Base-by-base conservation (phyloP, 140 eudicot genomes). In the Ambrosia hybrid region DNA sequence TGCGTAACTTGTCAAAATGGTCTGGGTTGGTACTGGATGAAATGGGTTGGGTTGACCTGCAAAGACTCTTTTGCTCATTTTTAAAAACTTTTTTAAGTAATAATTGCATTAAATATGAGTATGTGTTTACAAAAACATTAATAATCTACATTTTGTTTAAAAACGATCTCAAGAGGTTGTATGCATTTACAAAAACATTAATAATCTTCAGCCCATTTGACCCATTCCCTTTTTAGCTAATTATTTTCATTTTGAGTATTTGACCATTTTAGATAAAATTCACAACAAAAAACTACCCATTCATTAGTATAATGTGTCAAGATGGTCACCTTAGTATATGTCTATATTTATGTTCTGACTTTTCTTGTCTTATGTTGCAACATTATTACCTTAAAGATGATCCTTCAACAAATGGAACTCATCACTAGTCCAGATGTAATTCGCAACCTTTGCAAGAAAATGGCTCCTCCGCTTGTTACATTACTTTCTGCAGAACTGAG, bases 391-490 rank as follows among this genome's bases (percentile, higher is more conserved):
- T 63, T 62, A 68, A 79, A 95, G 99, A 95, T 95, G 99, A 95
- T 95, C 53, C 92, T 95, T 76, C 93, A 88, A 73, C 97, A 95
- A 83, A 91, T 95, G 99, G 99, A 88, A 77, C 92, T 86, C 61
- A 95, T 95, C 75, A 83, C 92, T 21, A 95, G 99, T 82, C 87
- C 99, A 43, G 99, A 95, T 79, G 97, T 95, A 65, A 96, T 95
- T 73, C 89, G 99, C 52, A 95, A 95, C 81, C 97, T 95, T 51
- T 95, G 99, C 83, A 95, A 95, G 86, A 95, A 95, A 85, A 95
- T 95, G 99, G 99, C 99, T 34, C 99, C 99, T 53, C 99, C 99
- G 37, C 97, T 95, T 75, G 99, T 95, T 65, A 95, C 99, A 49
- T 83, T 95, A 76, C 95, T 95, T 49, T 95, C 99, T 77, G 96